A percentile compares a stretch with the other conserved stretches of the same genome.
phyloP scores from a whole-genome alignment of 2,329 filamentous ascomycete species.

The Huntiella omanensis region DNA sequence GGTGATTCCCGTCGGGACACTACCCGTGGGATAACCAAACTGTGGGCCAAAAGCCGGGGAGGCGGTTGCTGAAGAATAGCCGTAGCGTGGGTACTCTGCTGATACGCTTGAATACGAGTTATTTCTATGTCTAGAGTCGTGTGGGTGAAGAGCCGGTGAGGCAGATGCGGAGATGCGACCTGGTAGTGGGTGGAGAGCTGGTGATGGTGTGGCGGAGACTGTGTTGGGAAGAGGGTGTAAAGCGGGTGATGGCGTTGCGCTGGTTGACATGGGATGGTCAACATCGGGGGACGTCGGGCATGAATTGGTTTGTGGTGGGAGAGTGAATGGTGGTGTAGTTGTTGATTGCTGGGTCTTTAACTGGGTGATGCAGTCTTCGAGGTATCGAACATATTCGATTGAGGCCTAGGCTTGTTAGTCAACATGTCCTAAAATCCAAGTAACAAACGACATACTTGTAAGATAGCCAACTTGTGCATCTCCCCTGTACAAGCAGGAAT shows the following conservation, averaged over 20 bases:
- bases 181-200: slow-evolving; percentile 23
- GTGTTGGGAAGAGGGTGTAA: slow-evolving; percentile 19
- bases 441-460: slow-evolving; percentile 46
- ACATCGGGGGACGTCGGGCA: too few species aligned
- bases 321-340: slow-evolving; percentile 11
- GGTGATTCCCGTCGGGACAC: slow-evolving; percentile 24
- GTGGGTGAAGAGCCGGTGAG: slow-evolving; percentile 31
- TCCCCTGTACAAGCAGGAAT: slow-evolving; percentile 91
- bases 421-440: neutral
- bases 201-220: slow-evolving; percentile 28
- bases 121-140: slow-evolving; percentile 27
- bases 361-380: slow-evolving; percentile 71
- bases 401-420: slow-evolving; percentile 46
- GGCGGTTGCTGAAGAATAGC: slow-evolving; percentile 30
- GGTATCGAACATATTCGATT: slow-evolving; percentile 88
- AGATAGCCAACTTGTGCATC: slow-evolving; percentile 93
- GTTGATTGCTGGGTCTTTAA: slow-evolving; percentile 42
- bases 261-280: too few species aligned
- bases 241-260: slow-evolving; percentile 18
- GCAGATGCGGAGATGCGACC: too few species aligned
- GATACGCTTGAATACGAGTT: slow-evolving; percentile 36
- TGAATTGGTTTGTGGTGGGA: neutral
- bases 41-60: slow-evolving; percentile 41
- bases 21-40: slow-evolving; percentile 17
- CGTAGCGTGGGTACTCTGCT: slow-evolving; percentile 31